phyloP scores from a whole-genome alignment of 2,329 filamentous ascomycete species.

The Endoconidiophora polonica region DNA sequence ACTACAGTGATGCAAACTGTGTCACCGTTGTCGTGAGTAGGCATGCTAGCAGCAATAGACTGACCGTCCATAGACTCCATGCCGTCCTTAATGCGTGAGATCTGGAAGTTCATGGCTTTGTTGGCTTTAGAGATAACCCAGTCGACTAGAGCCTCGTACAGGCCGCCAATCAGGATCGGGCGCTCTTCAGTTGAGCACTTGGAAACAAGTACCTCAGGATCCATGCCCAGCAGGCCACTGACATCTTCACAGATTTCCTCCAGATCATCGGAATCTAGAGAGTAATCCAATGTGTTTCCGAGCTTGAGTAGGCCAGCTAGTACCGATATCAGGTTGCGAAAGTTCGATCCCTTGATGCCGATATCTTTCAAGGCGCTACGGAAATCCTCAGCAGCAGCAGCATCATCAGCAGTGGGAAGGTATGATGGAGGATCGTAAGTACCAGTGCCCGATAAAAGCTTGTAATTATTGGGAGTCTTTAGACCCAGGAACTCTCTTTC shows the following conservation, averaged over 20 bases:
- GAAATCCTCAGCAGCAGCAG: conserved; percentile 85
- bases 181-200: conserved; percentile 77
- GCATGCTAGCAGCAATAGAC: conserved; percentile 20
- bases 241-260: conserved; percentile 85
- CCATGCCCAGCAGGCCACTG: conserved; percentile 66
- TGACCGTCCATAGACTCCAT: conserved; percentile 51
- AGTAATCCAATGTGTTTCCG: conserved; percentile 74
- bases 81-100: conserved; percentile 47
- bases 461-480: conserved; percentile 59
- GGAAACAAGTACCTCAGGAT: conserved; percentile 62
- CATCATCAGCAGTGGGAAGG: conserved; percentile 81
- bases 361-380: conserved; percentile 73
- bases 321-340: conserved; percentile 70
- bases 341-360: conserved; percentile 74
- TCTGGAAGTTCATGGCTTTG: conserved; percentile 59
- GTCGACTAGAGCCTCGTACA: conserved; percentile 89
- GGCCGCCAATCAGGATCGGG: conserved; percentile 61
- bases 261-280: conserved; percentile 67
- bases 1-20: conserved; percentile 81
- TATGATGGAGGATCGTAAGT: conserved; percentile 79
- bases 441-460: conserved; percentile 62
- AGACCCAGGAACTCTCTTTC: conserved; percentile 81
- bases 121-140: conserved; percentile 89
- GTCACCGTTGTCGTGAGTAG: conserved; percentile 53
- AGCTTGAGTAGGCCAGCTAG: conserved; percentile 80